These are phyloP conservation scores for Dactylellina haptotyla DNA, from an alignment of 2,329 filamentous ascomycete species.

Conservation along the genomic window DNA sequence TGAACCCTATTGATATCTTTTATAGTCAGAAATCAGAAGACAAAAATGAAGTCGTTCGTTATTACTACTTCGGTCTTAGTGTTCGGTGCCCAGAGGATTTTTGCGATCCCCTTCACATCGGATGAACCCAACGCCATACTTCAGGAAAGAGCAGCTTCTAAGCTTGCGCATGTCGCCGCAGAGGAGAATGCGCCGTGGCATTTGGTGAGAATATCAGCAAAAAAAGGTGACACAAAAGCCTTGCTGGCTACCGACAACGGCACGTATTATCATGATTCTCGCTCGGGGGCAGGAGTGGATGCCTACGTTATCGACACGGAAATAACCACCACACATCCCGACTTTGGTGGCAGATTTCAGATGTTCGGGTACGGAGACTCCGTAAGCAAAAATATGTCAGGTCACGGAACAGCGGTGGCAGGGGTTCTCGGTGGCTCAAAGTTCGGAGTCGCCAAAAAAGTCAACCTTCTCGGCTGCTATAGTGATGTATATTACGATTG, in stretches of 20 bases:
- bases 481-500: background rate
- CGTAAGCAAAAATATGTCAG: background rate
- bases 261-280: background rate
- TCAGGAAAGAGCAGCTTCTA: too few relatives aligned
- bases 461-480: background rate
- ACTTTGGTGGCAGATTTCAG: background rate
- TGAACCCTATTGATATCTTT: too few relatives aligned
- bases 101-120: too few relatives aligned
- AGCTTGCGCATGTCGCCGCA: too few relatives aligned
- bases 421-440: background rate
- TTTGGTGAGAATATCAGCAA: too few relatives aligned
- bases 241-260: background rate
- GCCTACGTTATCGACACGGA: background rate
- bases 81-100: too few relatives aligned
- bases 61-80: too few relatives aligned
- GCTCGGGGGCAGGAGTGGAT: background rate
- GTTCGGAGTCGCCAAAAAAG: background rate
- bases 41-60: too few relatives aligned
- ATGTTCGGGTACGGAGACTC: background rate
- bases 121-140: too few relatives aligned
- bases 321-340: background rate
- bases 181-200: too few relatives aligned
- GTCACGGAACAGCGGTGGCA: background rate
- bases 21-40: too few relatives aligned
- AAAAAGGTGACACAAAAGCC: background rate